Base-by-base conservation (phyloP, 2,329 filamentous ascomycete species). In the Curvularia eragrostidis region DNA sequence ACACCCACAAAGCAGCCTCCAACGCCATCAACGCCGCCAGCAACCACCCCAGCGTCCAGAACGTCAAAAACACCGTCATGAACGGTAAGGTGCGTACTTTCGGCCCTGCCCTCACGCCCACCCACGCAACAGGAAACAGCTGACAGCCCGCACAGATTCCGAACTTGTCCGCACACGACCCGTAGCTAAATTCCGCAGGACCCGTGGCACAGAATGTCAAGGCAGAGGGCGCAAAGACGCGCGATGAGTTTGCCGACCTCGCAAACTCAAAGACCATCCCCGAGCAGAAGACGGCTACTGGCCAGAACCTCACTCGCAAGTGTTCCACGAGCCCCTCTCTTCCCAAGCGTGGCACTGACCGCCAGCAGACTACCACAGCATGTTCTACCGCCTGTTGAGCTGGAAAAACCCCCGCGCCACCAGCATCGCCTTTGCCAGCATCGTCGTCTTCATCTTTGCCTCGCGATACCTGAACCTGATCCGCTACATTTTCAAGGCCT, bases 401-500 rank as follows among this genome's bases (percentile, higher is more conserved):
- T 89, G 86, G 86, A 85, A 87, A 76, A 86, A 87, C 78, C 86
- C 86, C 56, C 83, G 86, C 69, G 85, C 85, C 41, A 88, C 87
- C 61, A 84, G 82, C 62, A 83, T 87, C 72, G 84, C 85, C 63
- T 89, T 84, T 72, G 81, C 78, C 55, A 78, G 78, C 56, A 81
- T 83, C 54, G 77, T 88, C 62, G 65, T 79, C 65, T 82, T 86
- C 77, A 88, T 89, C 75, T 84, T 89, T 75, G 83, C 84, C 64
- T 81, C 80, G 62, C 85, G 86, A 71, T 89, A 87, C 75, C 79
- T 89, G 36, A 86, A 86, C 60, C 78, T 88, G 59, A 78, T 87
- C 59, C 83, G 85, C 69, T 88, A 86, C 77, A 75, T 82, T 49
- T 84, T 89, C 76, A 88, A 87, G 77, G 79, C 81, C 46, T 75